Percentiles rank a stretch among this genome's conserved stretches.
These are phyloP conservation scores for Hepatocystis sp. DNA, from an alignment of 169 alveolate species.

Conservation along the genomic window DNA sequence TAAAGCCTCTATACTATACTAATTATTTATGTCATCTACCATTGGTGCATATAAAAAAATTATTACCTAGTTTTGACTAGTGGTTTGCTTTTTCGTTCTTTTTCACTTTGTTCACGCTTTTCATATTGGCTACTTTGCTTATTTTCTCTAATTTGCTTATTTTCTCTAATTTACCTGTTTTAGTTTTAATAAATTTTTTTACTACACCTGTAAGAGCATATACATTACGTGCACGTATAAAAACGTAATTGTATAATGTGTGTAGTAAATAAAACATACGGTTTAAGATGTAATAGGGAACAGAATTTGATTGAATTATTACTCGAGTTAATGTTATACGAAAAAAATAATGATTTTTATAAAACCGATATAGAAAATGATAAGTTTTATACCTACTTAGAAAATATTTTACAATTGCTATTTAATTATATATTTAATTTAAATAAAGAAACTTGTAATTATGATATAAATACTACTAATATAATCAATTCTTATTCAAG, in stretches of 20 bases:
- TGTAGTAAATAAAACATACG: conserved; percentile 34
- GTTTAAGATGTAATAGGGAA: conserved; percentile 24
- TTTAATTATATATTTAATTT: conserved; percentile 61
- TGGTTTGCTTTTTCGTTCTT: too few species aligned
- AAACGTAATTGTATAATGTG: conserved; percentile 11
- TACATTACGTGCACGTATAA: too few species aligned
- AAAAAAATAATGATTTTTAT: conserved; percentile 21
- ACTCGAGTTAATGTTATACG: conserved; percentile 53
- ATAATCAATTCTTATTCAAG: conserved; percentile 14
- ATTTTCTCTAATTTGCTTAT: too few species aligned
- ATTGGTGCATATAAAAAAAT: too few species aligned
- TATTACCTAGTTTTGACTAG: too few species aligned
- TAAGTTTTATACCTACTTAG: conserved; percentile 37
- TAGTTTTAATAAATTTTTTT: too few species aligned
- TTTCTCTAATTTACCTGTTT: too few species aligned
- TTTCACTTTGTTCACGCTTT: too few species aligned
- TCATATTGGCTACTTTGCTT: too few species aligned
- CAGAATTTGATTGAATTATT: conserved; percentile 9
- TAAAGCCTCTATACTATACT: too few species aligned
- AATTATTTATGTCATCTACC: too few species aligned
- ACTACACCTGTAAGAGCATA: too few species aligned
- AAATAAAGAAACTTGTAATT: conserved; percentile 8
- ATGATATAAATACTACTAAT: conserved; percentile 4
- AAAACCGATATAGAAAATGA: conserved; percentile 51
- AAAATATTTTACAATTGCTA: conserved; percentile 15